A percentile compares a stretch with the other conserved stretches of the same genome.
Conservation (phyloP, 169 alveolate species). For the Perkinsus chesapeaki region DNA sequence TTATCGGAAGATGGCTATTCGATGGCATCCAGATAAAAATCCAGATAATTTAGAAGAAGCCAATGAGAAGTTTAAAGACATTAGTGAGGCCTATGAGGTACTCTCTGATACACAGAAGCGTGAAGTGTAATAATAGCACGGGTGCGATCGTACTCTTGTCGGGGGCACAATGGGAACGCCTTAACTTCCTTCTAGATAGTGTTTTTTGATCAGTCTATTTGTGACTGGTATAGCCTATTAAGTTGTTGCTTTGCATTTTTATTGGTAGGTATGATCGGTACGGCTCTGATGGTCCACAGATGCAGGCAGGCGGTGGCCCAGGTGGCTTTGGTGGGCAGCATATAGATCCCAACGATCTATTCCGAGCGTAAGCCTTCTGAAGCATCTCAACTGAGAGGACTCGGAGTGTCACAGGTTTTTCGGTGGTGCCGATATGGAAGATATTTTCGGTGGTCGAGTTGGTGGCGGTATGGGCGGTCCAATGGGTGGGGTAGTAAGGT, state of each 20-base stretch:
- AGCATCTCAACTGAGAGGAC: not conserved
- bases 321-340: not conserved
- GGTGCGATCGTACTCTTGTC: too few species aligned
- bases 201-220: not conserved
- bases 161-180: not conserved
- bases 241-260: too few species aligned
- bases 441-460: not conserved
- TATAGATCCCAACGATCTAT: not conserved
- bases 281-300: not conserved
- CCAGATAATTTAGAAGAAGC: slow-evolving; percentile 68
- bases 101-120: slow-evolving; percentile 75
- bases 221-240: too few species aligned
- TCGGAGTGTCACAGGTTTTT: not conserved
- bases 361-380: not conserved
- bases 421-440: not conserved
- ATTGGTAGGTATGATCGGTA: not conserved
- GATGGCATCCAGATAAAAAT: slow-evolving; percentile 80
- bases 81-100: slow-evolving; percentile 81
- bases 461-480: not conserved
- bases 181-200: not conserved
- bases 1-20: slow-evolving; percentile 66
- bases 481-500: not conserved
- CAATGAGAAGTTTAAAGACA: slow-evolving; percentile 67
- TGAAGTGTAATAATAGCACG: slow-evolving; percentile 12
- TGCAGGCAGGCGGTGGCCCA: not conserved